Base-by-base conservation (phyloP, 73 alveolate genomes). In the Blepharisma japonicum region DNA sequence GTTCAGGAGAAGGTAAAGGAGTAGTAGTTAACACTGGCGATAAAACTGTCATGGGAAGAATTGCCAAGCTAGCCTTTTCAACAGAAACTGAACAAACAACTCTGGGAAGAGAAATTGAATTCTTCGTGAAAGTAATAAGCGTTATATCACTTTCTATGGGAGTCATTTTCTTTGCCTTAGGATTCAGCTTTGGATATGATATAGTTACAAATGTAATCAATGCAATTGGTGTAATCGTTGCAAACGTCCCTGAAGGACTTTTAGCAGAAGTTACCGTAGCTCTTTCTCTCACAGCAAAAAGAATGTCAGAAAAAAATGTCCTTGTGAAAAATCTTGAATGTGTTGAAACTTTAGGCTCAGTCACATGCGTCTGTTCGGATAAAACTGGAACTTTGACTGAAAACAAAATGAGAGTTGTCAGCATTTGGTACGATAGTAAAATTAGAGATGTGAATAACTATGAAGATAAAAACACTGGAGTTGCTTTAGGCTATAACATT, bases 181-280 rank as follows among this genome's bases (percentile, higher is more conserved):
- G 94, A 42, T 77, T 92, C 56, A 85, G 88, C 61, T 82, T 80
- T 82, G 95, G 96, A 47, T 94, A 89, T 71, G 89, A 89, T 68
- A 72, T 92, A 50, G 90, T 94, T 71, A 81, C 97, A 21, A 90
- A 91, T 86, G 70, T 95, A 54, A 91, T 89, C 42, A 93, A 88
- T 77, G 95, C 96, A 66, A 92, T 95, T 81, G 99, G 99, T 66
- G 90, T 95, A 45, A 94, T 95, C 70, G 98, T 93, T 7, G 99
- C 99, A n/a, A 95, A 95, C 81, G 96, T 95, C 32, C 99, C 99
- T 38, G 99, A 94, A 85, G 99, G 99, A 25, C 88, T 95, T 55
- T 77, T 94, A 14, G 94, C 92, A 7, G 89, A 98, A 61, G 97
- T 95, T 18, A 95, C 99, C 7, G 96, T 95, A 39, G 82, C 96